phyloP scores from a whole-genome alignment of 768 basidiomycete genomes.

The Mycena rosella region DNA sequence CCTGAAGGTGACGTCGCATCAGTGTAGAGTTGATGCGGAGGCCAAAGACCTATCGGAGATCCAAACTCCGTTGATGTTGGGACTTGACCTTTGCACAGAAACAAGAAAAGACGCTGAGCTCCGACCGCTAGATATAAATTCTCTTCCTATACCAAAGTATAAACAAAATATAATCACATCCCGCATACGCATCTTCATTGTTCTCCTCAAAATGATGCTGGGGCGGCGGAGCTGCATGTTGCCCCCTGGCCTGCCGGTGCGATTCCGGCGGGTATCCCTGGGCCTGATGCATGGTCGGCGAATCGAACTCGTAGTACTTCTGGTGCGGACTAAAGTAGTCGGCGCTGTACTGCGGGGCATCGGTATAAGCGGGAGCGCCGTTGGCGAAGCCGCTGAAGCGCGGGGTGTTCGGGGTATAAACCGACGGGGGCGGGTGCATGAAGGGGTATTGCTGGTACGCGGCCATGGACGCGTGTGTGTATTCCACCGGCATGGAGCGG shows the following conservation, averaged over 20 bases:
- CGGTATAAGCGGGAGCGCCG: not conserved
- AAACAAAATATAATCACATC: conserved; percentile 1
- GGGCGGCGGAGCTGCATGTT: not conserved
- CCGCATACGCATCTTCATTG: conserved; percentile 24
- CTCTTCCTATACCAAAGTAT: no score
- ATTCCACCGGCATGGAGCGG: conserved; percentile 17
- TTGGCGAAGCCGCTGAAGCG: not conserved
- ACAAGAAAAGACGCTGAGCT: no score
- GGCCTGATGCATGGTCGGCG: not conserved
- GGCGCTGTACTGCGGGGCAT: conserved; percentile 1
- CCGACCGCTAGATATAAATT: no score
- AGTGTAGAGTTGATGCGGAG: no score
- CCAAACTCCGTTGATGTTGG: no score
- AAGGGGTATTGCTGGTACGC: not conserved
- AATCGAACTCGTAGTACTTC: not conserved
- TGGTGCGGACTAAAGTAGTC: not conserved
- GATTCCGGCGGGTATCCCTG: conserved; percentile 12
- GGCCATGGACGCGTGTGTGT: not conserved
- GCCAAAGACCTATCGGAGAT: no score
- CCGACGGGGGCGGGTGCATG: not conserved
- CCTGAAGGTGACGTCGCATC: no score
- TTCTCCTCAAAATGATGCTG: not conserved
- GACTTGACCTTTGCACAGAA: no score
- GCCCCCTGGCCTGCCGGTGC: conserved; percentile 2
- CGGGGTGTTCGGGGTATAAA: not conserved